Evolutionary conservation across 2,329 filamentous ascomycete genomes (phyloP).

Genomic region (Monilinia laxa): DNA sequence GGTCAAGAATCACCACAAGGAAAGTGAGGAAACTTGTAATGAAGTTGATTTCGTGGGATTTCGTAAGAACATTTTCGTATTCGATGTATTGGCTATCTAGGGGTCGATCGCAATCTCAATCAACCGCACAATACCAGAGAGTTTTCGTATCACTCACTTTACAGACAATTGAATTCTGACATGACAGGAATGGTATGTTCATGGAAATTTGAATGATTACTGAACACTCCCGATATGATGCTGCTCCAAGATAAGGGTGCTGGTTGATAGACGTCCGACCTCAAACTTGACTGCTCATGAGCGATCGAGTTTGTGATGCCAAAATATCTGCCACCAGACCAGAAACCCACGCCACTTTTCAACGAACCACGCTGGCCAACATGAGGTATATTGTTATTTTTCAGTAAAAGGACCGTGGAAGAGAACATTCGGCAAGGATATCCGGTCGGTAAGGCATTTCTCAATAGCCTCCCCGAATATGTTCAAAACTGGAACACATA

Average conservation of each 20-base stretch:
- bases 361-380: background rate
- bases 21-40: background rate
- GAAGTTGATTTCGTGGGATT: background rate
- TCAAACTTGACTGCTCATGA: background rate
- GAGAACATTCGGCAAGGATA: slow-evolving; percentile 2
- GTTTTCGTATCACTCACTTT: background rate
- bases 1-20: slow-evolving; percentile 2
- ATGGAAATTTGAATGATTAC: slow-evolving; percentile 6
- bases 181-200: background rate
- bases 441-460: slow-evolving; percentile 4
- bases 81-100: slow-evolving; percentile 15
- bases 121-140: background rate
- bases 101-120: slow-evolving; percentile 8
- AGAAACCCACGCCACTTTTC: background rate
- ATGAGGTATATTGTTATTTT: slow-evolving; percentile 2
- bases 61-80: slow-evolving; percentile 12
- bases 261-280: background rate
- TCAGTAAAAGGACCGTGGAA: background rate
- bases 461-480: slow-evolving; percentile 10
- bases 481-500: slow-evolving; percentile 9
- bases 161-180: slow-evolving; percentile 1
- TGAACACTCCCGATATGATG: slow-evolving; percentile 3
- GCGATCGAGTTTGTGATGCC: slow-evolving; percentile 8
- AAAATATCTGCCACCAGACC: slow-evolving; percentile 6
- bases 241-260: background rate